Conservation (phyloP, 1,284 basidiomycete genomes). For the Sanghuangporus baumii region DNA sequence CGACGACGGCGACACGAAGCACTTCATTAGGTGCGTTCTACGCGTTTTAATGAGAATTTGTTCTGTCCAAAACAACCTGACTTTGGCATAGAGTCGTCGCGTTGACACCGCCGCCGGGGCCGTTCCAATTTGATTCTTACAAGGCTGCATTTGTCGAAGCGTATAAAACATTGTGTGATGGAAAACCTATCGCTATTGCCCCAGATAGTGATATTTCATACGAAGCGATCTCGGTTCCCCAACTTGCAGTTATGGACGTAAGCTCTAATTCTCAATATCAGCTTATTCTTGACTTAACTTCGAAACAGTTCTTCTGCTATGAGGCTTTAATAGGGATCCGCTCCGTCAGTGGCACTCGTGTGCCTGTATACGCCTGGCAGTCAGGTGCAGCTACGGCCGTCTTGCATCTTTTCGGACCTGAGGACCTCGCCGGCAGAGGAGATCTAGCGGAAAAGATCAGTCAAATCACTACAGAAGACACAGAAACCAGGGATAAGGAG, state of each 20-base stretch:
- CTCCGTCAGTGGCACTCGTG: slow-evolving; percentile 3
- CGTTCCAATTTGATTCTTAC: background rate
- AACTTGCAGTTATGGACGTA: slow-evolving; percentile 12
- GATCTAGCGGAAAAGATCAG: slow-evolving; percentile 14
- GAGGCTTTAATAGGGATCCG: background rate
- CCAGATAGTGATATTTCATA: background rate
- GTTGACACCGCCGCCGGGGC: background rate
- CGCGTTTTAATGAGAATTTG: background rate
- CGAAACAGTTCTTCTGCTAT: slow-evolving; percentile 4
- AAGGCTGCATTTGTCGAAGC: background rate
- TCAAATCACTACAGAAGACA: background rate
- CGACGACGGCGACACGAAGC: background rate
- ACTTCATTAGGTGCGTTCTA: slow-evolving; percentile 2
- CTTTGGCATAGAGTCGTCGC: background rate
- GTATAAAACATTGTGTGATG: background rate
- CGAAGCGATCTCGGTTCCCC: background rate
- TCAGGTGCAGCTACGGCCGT: background rate
- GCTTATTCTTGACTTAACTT: background rate
- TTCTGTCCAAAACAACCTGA: background rate
- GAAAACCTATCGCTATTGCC: background rate
- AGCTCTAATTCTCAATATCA: background rate
- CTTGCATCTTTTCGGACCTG: slow-evolving; percentile 6
- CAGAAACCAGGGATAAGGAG: background rate
- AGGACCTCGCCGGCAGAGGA: slow-evolving; percentile 6
- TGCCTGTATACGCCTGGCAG: slow-evolving; percentile 14